Percentiles rank a stretch among this genome's conserved stretches.
These are phyloP conservation scores for Ganoderma resinaceum DNA, from an alignment of 1,284 basidiomycete species.

Conservation along the genomic window DNA sequence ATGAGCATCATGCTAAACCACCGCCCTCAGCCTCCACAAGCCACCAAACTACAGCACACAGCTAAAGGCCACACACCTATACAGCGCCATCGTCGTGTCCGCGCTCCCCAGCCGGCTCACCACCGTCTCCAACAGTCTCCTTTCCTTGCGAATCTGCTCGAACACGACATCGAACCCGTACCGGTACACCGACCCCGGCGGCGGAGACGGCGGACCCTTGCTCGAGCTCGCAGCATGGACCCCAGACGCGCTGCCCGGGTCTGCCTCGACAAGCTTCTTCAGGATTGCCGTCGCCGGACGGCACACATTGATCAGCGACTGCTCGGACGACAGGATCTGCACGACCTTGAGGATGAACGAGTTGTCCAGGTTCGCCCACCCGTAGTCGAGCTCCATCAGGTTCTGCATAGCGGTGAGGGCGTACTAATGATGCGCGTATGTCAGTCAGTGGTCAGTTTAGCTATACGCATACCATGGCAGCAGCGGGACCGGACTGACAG, in stretches of 20 bases:
- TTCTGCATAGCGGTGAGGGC: slow-evolving; percentile 87
- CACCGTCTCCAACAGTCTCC: slow-evolving; percentile 75
- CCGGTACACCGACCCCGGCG: slow-evolving; percentile 73
- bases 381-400: slow-evolving; percentile 83
- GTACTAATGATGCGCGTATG: slow-evolving; percentile 57
- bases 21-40: slow-evolving; percentile 4
- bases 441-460: not conserved
- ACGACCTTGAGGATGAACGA: slow-evolving; percentile 83
- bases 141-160: slow-evolving; percentile 77
- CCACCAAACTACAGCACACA: not conserved
- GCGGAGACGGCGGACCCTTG: slow-evolving; percentile 53
- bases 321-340: slow-evolving; percentile 78
- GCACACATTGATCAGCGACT: slow-evolving; percentile 90
- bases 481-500: slow-evolving; percentile 53
- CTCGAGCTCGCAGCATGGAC: slow-evolving; percentile 67
- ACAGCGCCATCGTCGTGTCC: slow-evolving; percentile 85
- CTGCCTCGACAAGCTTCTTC: slow-evolving; percentile 86
- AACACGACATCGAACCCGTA: slow-evolving; percentile 89
- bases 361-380: slow-evolving; percentile 78
- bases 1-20: slow-evolving; percentile 82
- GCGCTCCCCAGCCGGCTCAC: slow-evolving; percentile 81
- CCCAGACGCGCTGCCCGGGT: slow-evolving; percentile 69
- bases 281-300: slow-evolving; percentile 96
- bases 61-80: slow-evolving; percentile 64
- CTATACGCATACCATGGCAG: not conserved